Base-by-base conservation (phyloP, 371 early-diverging fungal species). In the Polyrhizophydium stewartii region DNA sequence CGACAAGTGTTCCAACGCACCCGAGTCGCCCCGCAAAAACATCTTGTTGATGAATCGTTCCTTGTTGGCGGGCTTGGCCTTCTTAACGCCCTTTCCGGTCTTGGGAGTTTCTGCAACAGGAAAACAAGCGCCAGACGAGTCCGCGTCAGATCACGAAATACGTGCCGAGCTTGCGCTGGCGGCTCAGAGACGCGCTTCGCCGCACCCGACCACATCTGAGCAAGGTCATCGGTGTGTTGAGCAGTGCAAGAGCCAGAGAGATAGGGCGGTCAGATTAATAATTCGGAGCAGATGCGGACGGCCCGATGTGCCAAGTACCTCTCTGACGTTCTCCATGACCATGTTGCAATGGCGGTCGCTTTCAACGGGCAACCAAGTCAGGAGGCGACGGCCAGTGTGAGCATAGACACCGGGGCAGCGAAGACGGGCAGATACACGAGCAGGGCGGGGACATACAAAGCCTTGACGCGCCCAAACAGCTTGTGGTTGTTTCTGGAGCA, bases 311-410 rank as follows among this genome's bases (percentile, higher is more conserved):
- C n/a, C n/a, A n/a, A n/a, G 60, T 73, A 92, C 91, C 82, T 97
- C 98, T 76, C 94, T 95, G 62, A 98, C 97, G 71, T 97, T 96
- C 77, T 97, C 98, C 58, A 98, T 80, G 13, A 97, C 96, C 96
- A 97, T 94, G 78, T 97, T 97, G 84, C 93, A 97, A 73, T 97
- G 98, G 43, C 98, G 88, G 81, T 97, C 98, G 70, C 78, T 77
- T 40, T 56, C 21, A 35, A 31, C 47, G 45, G 31, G 28, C 49
- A 3, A 47, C 7, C 49, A 47, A 16, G 16, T 47, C 22, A 3
- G 16, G 22, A 47, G 3, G 7, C 28, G 49, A n/a, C n/a, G n/a
- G n/a, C n/a, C n/a, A n/a, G n/a, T n/a, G n/a, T n/a, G n/a, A n/a
- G 21, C 19, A 41, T 27, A 56, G 13, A 56, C 33, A 21, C 21